These are phyloP conservation scores for Cladosporium cucumerinum DNA, from an alignment of 2,329 filamentous ascomycete genomes.

Conservation along the genomic window DNA sequence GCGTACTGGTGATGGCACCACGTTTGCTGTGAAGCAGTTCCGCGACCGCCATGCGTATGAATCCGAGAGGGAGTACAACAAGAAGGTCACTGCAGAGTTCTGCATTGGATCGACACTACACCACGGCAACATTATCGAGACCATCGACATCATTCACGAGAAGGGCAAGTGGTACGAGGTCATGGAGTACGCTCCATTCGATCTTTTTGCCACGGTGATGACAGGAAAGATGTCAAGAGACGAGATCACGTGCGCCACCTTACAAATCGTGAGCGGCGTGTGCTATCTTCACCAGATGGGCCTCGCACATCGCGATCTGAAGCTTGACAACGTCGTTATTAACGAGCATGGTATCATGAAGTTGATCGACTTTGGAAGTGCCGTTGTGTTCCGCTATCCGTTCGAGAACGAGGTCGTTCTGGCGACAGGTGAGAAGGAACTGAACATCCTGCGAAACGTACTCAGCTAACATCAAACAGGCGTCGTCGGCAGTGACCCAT, in stretches of 20 bases:
- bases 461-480: slow-evolving; percentile 45
- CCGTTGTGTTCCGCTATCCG: slow-evolving; percentile 93
- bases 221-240: slow-evolving; percentile 93
- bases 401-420: slow-evolving; percentile 86
- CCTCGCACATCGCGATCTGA: slow-evolving; percentile 88
- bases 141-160: slow-evolving; percentile 92
- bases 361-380: slow-evolving; percentile 97
- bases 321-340: slow-evolving; percentile 96
- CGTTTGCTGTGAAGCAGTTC: slow-evolving; percentile 98
- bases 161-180: slow-evolving; percentile 95
- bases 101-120: slow-evolving; percentile 96
- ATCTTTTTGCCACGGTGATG: slow-evolving; percentile 98
- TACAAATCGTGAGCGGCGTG: slow-evolving; percentile 92
- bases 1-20: slow-evolving; percentile 83
- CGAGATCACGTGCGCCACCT: slow-evolving; percentile 84
- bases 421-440: slow-evolving; percentile 64
- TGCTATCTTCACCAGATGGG: slow-evolving; percentile 95
- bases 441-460: background rate
- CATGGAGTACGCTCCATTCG: slow-evolving; percentile 96
- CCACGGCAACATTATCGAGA: slow-evolving; percentile 98
- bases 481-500: slow-evolving; percentile 85
- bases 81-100: slow-evolving; percentile 97
- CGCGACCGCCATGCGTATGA: slow-evolving; percentile 88
- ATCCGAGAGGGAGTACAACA: slow-evolving; percentile 90
- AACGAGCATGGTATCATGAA: slow-evolving; percentile 98